Evolutionary conservation across 768 basidiomycete species (phyloP).

Genomic region (Rhizopogon sp.): DNA sequence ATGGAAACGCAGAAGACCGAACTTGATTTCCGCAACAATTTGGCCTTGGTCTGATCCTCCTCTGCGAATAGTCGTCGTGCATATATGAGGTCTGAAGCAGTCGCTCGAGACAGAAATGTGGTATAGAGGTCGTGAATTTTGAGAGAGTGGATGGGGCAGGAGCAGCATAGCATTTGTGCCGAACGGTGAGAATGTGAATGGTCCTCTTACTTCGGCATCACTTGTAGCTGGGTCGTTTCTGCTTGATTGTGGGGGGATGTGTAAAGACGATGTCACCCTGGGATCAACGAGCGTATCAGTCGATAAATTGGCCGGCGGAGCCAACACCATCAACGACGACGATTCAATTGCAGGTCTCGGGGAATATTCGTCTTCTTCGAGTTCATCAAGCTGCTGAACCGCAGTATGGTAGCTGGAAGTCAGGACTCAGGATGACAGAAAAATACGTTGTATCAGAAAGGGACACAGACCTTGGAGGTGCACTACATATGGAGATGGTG

Average conservation of each 20-base stretch:
- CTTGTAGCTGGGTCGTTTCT: no score
- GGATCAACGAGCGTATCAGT: neutral
- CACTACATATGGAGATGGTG: neutral
- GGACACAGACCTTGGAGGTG: neutral
- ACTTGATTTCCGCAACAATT: neutral
- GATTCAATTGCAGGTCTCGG: neutral
- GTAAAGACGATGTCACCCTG: neutral
- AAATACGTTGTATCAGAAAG: neutral
- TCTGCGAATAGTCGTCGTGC: neutral
- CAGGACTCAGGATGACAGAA: neutral
- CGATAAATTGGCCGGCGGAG: neutral
- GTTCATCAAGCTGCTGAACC: neutral
- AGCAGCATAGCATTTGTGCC: constrained; percentile 9
- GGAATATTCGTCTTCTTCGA: neutral
- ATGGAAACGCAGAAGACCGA: neutral
- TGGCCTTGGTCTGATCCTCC: neutral
- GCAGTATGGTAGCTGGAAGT: neutral
- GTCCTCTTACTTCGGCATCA: neutral
- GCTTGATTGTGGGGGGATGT: neutral
- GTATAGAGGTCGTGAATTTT: constrained; percentile 4
- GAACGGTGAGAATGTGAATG: constrained; percentile 7
- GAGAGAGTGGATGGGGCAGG: constrained; percentile 2
- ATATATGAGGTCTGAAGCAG: neutral
- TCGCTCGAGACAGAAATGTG: constrained; percentile 4
- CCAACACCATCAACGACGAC: neutral